Percentiles rank a stretch among this genome's conserved stretches.
phyloP scores from a whole-genome alignment of 2,329 filamentous ascomycete genomes.

The Fusarium sp. region DNA sequence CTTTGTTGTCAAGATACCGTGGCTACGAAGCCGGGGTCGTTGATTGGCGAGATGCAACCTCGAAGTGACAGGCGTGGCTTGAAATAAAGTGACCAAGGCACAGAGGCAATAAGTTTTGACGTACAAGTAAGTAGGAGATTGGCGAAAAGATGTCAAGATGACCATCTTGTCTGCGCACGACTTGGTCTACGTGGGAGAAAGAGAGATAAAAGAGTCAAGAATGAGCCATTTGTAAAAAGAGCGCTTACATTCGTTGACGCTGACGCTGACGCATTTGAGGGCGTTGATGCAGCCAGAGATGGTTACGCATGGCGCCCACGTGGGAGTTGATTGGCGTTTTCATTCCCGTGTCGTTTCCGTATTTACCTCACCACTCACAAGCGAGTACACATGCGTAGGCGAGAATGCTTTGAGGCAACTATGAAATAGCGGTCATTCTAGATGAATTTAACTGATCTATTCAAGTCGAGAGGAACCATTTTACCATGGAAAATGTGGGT shows the following conservation, averaged over 20 bases:
- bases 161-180: slow-evolving; percentile 23
- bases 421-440: no score
- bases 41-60: slow-evolving; percentile 1
- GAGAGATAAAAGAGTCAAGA: not conserved
- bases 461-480: no score
- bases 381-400: not conserved
- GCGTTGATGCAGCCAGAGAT: not conserved
- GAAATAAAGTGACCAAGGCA: slow-evolving; percentile 33
- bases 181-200: not conserved
- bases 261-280: not conserved
- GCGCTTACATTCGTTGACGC: not conserved
- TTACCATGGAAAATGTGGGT: no score
- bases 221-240: not conserved
- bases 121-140: slow-evolving; percentile 39
- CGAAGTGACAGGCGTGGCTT: slow-evolving; percentile 35
- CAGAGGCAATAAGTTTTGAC: slow-evolving; percentile 38
- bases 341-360: not conserved
- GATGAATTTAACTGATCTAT: no score
- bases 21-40: not conserved
- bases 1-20: not conserved
- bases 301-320: not conserved
- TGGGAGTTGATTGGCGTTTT: not conserved
- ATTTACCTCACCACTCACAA: not conserved
- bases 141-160: slow-evolving; percentile 31
- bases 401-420: not conserved